phyloP scores from a whole-genome alignment of 2,329 filamentous ascomycete species.

The Dichotomopilus funicola region DNA sequence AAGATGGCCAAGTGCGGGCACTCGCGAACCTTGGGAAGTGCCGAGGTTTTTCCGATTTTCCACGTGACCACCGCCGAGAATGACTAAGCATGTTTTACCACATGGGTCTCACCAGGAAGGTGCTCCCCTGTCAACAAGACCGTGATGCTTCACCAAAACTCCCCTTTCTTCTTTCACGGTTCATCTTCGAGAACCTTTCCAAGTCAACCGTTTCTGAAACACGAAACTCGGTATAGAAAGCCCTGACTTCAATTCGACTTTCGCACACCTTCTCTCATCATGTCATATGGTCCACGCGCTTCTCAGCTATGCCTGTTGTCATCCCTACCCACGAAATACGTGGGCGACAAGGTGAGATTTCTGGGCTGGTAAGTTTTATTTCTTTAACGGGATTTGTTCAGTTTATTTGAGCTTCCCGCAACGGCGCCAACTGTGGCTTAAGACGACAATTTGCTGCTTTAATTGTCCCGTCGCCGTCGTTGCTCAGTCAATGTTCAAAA shows the following conservation, averaged over 20 bases:
- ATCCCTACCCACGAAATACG: constrained; percentile 44
- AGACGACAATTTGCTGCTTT: too few species aligned
- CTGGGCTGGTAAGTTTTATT: constrained; percentile 68
- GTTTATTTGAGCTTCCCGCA: background rate
- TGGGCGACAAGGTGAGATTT: constrained; percentile 78
- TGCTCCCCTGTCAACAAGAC: too few species aligned
- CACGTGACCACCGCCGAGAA: constrained; percentile 14
- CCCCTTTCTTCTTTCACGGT: too few species aligned
- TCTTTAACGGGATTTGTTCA: too few species aligned
- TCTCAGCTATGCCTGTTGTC: constrained; percentile 60
- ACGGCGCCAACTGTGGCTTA: background rate
- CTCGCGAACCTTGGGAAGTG: constrained; percentile 5
- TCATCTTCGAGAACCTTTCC: too few species aligned
- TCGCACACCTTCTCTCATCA: constrained; percentile 22
- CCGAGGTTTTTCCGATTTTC: constrained; percentile 14
- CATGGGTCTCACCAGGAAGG: background rate
- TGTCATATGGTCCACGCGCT: constrained; percentile 56
- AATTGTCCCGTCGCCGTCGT: too few species aligned
- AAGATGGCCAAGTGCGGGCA: too few species aligned
- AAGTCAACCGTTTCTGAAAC: too few species aligned
- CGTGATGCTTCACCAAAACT: too few species aligned
- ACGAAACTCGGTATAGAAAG: background rate
- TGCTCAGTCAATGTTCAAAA: too few species aligned
- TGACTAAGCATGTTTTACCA: constrained; percentile 5
- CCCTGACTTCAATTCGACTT: background rate